phyloP scores from a whole-genome alignment of 176 grass and related monocot species.

The Aegilops longissima region DNA sequence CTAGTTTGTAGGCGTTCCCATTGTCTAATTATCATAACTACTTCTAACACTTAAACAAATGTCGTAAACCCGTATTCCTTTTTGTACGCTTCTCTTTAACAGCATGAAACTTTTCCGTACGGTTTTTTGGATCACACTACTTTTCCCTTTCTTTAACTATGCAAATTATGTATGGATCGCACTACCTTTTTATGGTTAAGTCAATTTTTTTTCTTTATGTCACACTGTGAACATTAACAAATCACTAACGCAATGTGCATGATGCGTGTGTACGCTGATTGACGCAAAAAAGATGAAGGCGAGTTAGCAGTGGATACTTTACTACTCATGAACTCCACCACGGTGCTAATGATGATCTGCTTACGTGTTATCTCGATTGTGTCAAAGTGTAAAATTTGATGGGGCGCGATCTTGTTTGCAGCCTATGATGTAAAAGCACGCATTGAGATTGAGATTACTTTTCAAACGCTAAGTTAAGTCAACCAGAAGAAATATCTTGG shows the following conservation, averaged over 20 bases:
- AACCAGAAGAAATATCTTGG: not conserved
- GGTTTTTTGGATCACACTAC: not conserved
- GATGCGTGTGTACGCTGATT: not conserved
- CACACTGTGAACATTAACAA: no score
- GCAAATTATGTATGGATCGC: not conserved
- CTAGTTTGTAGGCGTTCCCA: not conserved
- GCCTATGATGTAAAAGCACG: not conserved
- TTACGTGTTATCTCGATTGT: not conserved
- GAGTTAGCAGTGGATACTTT: not conserved
- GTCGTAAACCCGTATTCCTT: not conserved
- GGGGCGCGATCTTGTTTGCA: not conserved
- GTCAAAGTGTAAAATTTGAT: no score
- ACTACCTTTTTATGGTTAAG: not conserved
- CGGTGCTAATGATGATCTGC: not conserved
- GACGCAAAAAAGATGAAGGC: not conserved
- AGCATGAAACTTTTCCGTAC: not conserved
- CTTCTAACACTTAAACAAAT: no score
- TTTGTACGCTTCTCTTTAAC: not conserved
- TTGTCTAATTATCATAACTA: not conserved
- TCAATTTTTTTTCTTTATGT: not conserved
- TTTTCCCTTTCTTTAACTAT: not conserved
- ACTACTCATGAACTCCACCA: not conserved
- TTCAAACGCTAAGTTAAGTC: not conserved
- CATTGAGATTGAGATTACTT: not conserved
- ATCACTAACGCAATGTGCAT: not conserved